Percentiles rank a stretch among this genome's conserved stretches.
Evolutionary conservation across 176 grass and related monocot species (phyloP).

Genomic region (Calamus simplicifolius): DNA sequence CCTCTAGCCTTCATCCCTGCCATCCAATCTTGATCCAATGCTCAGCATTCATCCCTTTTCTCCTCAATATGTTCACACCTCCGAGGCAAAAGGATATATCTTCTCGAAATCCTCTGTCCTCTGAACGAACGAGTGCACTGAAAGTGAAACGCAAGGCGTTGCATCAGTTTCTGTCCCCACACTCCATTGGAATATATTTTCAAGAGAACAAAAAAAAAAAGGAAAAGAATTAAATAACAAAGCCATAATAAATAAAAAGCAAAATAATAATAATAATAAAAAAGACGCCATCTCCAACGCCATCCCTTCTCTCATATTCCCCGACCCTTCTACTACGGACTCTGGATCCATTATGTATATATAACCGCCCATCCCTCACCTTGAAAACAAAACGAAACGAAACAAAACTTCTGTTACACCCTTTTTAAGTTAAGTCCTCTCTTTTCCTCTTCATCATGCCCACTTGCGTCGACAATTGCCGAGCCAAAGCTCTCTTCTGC

Average conservation of each 20-base stretch:
- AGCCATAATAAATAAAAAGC: not conserved
- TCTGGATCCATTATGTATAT: no score
- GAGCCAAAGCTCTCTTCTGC: not conserved
- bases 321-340: no score
- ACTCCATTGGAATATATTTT: not conserved
- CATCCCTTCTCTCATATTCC: not conserved
- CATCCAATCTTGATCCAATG: no score
- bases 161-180: not conserved
- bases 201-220: not conserved
- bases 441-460: slow-evolving; percentile 29
- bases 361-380: no score
- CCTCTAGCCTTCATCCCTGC: not conserved
- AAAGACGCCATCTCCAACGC: not conserved
- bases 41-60: no score
- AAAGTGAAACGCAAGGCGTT: not conserved
- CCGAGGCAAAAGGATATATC: no score
- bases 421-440: not conserved
- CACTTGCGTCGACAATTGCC: slow-evolving; percentile 73
- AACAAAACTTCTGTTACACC: no score
- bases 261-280: not conserved
- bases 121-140: no score
- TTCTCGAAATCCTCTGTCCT: no score
- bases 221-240: not conserved
- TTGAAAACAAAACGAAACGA: no score
- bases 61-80: no score